Percentiles rank a stretch among this genome's conserved stretches.
Evolutionary conservation across 2,329 filamentous ascomycete genomes (phyloP).

Genomic region (Endoconidiophora polonica): DNA sequence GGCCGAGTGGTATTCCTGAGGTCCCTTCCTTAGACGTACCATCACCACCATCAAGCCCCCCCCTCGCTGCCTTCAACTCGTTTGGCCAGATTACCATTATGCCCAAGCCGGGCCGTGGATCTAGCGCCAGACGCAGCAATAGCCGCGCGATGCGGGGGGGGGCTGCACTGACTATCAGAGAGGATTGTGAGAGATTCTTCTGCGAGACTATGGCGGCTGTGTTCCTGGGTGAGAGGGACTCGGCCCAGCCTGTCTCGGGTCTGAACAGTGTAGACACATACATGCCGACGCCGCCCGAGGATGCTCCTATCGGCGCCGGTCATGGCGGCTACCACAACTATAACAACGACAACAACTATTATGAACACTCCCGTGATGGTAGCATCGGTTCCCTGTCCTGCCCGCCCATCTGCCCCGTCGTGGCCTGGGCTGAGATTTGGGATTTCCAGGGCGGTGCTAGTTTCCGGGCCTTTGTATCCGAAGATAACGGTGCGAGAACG

Average conservation of each 20-base stretch:
- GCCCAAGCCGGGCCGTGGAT: slow-evolving; percentile 30
- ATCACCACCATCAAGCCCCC: slow-evolving; percentile 76
- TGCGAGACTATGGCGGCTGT: slow-evolving; percentile 85
- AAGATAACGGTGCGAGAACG: slow-evolving; percentile 51
- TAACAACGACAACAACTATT: not conserved
- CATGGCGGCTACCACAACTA: not conserved
- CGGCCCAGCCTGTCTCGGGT: slow-evolving; percentile 63
- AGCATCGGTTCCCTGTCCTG: not conserved
- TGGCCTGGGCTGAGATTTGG: slow-evolving; percentile 61
- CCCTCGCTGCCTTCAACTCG: slow-evolving; percentile 56
- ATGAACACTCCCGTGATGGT: not conserved
- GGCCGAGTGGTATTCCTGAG: slow-evolving; percentile 92
- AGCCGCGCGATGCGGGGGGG: slow-evolving; percentile 53
- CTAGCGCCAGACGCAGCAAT: slow-evolving; percentile 20
- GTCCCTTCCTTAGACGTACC: slow-evolving; percentile 70
- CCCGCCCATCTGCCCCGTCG: slow-evolving; percentile 23
- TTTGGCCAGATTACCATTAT: slow-evolving; percentile 49
- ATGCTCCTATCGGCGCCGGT: not conserved
- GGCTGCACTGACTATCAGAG: slow-evolving; percentile 92
- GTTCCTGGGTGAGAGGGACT: slow-evolving; percentile 90
- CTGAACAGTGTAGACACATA: slow-evolving; percentile 53
- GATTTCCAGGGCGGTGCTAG: slow-evolving; percentile 72
- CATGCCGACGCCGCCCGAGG: slow-evolving; percentile 15
- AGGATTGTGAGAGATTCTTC: slow-evolving; percentile 99
- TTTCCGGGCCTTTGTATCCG: slow-evolving; percentile 72